A percentile compares a stretch with the other conserved stretches of the same genome.
Evolutionary conservation across 805 yeast species (phyloP).

Genomic region (Myxozyma neotropica): DNA sequence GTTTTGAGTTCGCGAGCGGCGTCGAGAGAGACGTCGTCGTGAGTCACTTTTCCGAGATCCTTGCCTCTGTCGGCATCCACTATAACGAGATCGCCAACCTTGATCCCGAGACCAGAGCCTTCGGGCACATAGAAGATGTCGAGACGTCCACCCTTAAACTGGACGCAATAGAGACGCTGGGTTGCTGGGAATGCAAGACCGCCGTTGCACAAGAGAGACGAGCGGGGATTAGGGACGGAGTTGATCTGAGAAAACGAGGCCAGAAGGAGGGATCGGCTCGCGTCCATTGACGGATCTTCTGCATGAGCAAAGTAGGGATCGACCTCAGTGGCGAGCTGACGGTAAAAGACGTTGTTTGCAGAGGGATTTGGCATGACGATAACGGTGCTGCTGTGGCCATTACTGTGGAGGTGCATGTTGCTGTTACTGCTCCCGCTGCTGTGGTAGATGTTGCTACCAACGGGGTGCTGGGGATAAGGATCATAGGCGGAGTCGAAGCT

Average conservation of each 20-base stretch:
- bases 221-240: not conserved
- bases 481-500: not conserved
- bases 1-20: conserved; percentile 70
- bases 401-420: too few relatives aligned
- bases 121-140: conserved; percentile 73
- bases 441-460: too few relatives aligned
- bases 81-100: conserved; percentile 68
- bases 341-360: conserved; percentile 6
- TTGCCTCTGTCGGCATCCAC: conserved; percentile 85
- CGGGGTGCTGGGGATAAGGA: too few relatives aligned
- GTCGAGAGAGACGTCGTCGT: conserved; percentile 59
- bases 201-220: not conserved
- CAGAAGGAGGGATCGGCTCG: conserved; percentile 1
- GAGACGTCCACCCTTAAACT: conserved; percentile 76
- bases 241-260: not conserved
- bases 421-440: too few relatives aligned
- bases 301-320: conserved; percentile 23
- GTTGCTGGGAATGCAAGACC: conserved; percentile 12
- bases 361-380: conserved; percentile 17
- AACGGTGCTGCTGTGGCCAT: not conserved
- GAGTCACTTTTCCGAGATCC: conserved; percentile 70
- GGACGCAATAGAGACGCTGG: conserved; percentile 57
- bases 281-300: conserved; percentile 12
- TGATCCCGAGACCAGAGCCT: conserved; percentile 43
- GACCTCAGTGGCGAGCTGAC: conserved; percentile 17